Conservation (phyloP, 2,329 filamentous ascomycete species). For the Aspergillus ochraceus region DNA sequence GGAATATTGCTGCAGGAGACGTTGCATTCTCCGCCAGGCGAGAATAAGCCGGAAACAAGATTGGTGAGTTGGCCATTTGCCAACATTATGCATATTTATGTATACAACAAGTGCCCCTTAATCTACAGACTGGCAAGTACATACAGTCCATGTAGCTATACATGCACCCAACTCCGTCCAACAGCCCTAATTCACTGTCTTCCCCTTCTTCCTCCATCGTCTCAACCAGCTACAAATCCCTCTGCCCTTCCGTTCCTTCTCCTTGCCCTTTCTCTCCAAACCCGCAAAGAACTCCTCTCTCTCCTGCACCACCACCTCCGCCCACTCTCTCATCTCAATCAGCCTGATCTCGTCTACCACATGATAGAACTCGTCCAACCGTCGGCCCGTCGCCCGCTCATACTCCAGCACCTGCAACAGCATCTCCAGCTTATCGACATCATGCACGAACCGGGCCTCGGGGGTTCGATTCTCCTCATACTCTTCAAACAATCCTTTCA, state of each 20-base stretch:
- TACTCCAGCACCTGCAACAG: slow-evolving; percentile 96
- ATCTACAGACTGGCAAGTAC: too few relatives aligned
- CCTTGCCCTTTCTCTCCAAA: not conserved
- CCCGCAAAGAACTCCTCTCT: slow-evolving; percentile 53
- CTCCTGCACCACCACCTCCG: slow-evolving; percentile 72
- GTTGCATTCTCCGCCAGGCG: too few relatives aligned
- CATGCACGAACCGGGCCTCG: slow-evolving; percentile 88
- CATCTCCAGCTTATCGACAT: slow-evolving; percentile 95
- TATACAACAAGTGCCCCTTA: too few relatives aligned
- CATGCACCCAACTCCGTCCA: too few relatives aligned
- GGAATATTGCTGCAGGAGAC: not conserved
- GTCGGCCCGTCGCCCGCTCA: slow-evolving; percentile 69
- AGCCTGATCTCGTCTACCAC: slow-evolving; percentile 72
- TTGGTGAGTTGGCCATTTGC: not conserved
- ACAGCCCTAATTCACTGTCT: not conserved
- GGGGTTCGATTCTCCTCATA: slow-evolving; percentile 87
- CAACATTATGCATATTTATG: too few relatives aligned
- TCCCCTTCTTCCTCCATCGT: not conserved
- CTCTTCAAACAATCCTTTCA: slow-evolving; percentile 81
- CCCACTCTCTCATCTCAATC: slow-evolving; percentile 79
- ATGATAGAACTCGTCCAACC: slow-evolving; percentile 83
- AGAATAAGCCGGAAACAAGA: not conserved
- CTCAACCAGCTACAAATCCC: not conserved
- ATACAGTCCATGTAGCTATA: too few relatives aligned
- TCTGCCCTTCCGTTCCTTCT: not conserved